phyloP scores from a whole-genome alignment of 441 rosid genomes.

The Raphanus hybrid region DNA sequence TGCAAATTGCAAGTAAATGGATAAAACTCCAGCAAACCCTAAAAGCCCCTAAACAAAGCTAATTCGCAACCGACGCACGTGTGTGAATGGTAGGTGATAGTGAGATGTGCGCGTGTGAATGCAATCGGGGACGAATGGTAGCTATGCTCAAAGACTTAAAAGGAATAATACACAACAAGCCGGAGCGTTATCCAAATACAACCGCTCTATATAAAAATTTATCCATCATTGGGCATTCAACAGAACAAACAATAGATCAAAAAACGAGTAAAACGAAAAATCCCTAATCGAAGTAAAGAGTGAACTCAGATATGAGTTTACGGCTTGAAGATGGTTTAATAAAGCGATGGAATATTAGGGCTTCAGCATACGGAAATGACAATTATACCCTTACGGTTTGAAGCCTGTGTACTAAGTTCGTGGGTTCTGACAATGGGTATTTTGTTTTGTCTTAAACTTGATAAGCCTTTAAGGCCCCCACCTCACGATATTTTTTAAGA shows the following conservation, averaged over 20 bases:
- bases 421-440: background rate
- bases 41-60: conserved; percentile 1
- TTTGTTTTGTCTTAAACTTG: background rate
- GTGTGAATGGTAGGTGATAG: background rate
- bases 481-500: background rate
- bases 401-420: background rate
- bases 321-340: background rate
- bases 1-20: conserved; percentile 25
- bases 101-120: conserved; percentile 29
- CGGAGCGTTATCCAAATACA: conserved; percentile 34
- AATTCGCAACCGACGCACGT: conserved; percentile 22
- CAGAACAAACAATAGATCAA: background rate
- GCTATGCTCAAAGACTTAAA: background rate
- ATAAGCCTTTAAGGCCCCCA: background rate
- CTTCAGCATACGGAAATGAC: background rate
- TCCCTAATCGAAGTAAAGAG: background rate
- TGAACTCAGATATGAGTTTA: no score
- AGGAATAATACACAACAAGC: conserved; percentile 17
- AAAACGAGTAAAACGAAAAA: background rate
- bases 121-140: conserved; percentile 9
- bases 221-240: conserved; percentile 28
- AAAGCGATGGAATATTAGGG: background rate
- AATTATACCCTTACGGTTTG: background rate
- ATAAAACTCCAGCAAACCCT: conserved; percentile 32
- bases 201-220: conserved; percentile 39